Base-by-base conservation (phyloP, 2,329 filamentous ascomycete species). In the Erysiphe pulchra region DNA sequence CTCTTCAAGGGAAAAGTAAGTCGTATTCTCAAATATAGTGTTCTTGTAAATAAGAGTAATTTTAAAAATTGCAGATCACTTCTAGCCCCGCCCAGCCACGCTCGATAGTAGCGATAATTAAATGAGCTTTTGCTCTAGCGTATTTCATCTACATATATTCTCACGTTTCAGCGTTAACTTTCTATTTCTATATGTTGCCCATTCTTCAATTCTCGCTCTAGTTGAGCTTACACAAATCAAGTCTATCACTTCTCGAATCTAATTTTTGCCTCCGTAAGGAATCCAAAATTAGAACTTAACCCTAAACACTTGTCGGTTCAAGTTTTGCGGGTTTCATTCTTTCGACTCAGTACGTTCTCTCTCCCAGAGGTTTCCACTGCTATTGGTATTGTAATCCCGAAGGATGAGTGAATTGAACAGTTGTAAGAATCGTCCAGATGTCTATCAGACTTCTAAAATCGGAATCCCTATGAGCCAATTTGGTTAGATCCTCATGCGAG, bases 221-320 rank as follows among this genome's bases (percentile, higher is more conserved):
- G 6, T 4, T 34, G 12, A 34, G 33, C 33, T 11, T 11, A 34
- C 4, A 16, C 12, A 34, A 34, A 34, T 8, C 33, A 34, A 34
- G 33, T 16, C 13, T 14, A 34, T 14, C 33, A 11, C 33, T 34
- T 34, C 33, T 16, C 33, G 5, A 3, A 10, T 77, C 77, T 80
- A 74, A 70, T 66, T 66, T 67, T 67, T 66, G 78, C 76, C 77
- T 78, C 72, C 71, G 67, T 59, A 68, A 73, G 69, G 71, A 73
- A 75, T 74, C 68, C 73, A 67, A 67, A 63, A 66, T 63, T 78
- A 83, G 81, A 86, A 86, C 81, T 86, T 92, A 93, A 92, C 86
- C 86, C 86, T 93, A 93, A 80, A 71, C 66, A 66, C 63, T 65
- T 59, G 62, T 66, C 75, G 80, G 80, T 82, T 76, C 74, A 58